A percentile compares a stretch with the other conserved stretches of the same genome.
Evolutionary conservation across 1,284 basidiomycete genomes (phyloP).

Genomic region (Rhodotorula sp.): DNA sequence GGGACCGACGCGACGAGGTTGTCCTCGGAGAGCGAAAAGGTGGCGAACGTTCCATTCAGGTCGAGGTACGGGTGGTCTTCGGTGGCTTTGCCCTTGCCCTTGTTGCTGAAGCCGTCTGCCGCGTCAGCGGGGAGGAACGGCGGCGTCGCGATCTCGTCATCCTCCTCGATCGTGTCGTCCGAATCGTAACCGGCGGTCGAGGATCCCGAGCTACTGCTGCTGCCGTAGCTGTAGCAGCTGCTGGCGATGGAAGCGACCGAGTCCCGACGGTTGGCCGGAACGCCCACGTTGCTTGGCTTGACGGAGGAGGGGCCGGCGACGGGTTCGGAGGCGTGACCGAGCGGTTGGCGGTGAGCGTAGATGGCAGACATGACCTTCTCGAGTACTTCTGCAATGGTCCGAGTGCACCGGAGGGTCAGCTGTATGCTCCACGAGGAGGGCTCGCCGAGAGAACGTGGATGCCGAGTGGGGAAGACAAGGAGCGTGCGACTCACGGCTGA

Average conservation of each 20-base stretch:
- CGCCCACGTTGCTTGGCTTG: conserved; percentile 8
- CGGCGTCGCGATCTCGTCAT: conserved; percentile 24
- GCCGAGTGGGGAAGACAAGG: background rate
- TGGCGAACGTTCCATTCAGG: conserved; percentile 1
- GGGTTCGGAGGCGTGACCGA: background rate
- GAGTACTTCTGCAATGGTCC: background rate
- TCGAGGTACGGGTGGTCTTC: conserved; percentile 1
- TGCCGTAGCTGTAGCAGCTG: conserved; percentile 17
- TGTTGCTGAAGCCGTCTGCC: background rate
- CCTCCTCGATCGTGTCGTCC: conserved; percentile 25
- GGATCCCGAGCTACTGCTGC: conserved; percentile 16
- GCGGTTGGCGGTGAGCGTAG: no score
- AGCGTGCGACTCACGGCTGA: background rate
- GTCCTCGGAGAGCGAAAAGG: conserved; percentile 17
- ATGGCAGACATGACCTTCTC: no score
- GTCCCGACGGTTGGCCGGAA: conserved; percentile 9
- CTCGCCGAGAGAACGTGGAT: background rate
- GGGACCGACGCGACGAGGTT: background rate
- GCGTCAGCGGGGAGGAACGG: conserved; percentile 9
- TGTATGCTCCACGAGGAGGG: no score
- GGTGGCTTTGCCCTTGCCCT: conserved; percentile 24
- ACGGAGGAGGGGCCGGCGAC: background rate
- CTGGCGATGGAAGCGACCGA: conserved; percentile 11
- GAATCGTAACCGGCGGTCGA: conserved; percentile 7
- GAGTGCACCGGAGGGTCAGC: no score